phyloP scores from a whole-genome alignment of 192 early-diverging fungal genomes.

The Coemansia sp. region DNA sequence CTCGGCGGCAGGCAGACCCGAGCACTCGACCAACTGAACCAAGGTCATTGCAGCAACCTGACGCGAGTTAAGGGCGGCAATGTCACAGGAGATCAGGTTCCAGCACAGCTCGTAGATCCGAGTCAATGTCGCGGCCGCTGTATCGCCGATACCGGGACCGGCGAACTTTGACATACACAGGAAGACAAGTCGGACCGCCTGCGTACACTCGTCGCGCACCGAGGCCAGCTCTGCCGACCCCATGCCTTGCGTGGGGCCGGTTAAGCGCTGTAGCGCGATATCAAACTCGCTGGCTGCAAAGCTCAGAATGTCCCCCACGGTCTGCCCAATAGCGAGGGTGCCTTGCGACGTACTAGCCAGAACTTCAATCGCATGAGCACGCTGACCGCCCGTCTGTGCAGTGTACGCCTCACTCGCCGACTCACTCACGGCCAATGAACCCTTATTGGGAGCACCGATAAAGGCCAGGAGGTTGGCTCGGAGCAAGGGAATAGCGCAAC shows the following conservation, averaged over 20 bases:
- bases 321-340: constrained; percentile 14
- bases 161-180: constrained; percentile 25
- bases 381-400: constrained; percentile 21
- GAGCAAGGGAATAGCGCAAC: constrained; percentile 14
- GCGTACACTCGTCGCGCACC: constrained; percentile 39
- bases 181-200: constrained; percentile 38
- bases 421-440: constrained; percentile 2
- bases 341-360: constrained; percentile 37
- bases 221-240: constrained; percentile 35
- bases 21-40: constrained; percentile 38
- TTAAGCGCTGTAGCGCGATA: constrained; percentile 9
- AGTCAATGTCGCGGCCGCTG: constrained; percentile 1
- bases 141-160: neutral
- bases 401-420: constrained; percentile 11
- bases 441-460: constrained; percentile 14
- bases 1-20: constrained; percentile 11
- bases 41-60: constrained; percentile 49
- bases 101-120: constrained; percentile 35
- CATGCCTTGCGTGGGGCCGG: constrained; percentile 2
- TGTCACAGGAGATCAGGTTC: constrained; percentile 21
- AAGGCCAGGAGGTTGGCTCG: constrained; percentile 39
- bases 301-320: constrained; percentile 29
- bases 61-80: constrained; percentile 35
- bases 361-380: constrained; percentile 33
- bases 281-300: constrained; percentile 26